phyloP scores from a whole-genome alignment of 2,329 filamentous ascomycete genomes.

The Anthostomella pinea region DNA sequence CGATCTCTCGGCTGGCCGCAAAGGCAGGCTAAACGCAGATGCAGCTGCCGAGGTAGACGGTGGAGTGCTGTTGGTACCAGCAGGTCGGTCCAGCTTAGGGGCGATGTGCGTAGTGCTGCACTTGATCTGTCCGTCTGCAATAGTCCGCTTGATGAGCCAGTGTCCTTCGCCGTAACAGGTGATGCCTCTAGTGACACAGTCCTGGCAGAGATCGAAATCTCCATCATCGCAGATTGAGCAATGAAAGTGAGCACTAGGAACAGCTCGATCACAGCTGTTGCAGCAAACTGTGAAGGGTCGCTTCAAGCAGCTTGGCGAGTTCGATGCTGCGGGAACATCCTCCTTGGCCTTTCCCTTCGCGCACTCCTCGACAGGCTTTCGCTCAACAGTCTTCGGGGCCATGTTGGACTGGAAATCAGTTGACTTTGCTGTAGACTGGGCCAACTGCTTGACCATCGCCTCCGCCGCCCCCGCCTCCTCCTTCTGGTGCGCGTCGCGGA shows the following conservation, averaged over 20 bases:
- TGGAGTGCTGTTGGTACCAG: slow-evolving; percentile 18
- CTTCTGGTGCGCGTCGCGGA: slow-evolving; percentile 8
- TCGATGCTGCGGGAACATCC: slow-evolving; percentile 1
- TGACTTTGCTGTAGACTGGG: too few relatives aligned
- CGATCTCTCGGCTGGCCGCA: slow-evolving; percentile 12
- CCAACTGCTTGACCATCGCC: not conserved
- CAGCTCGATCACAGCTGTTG: slow-evolving; percentile 79
- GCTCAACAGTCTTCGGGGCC: slow-evolving; percentile 4
- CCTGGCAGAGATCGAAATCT: slow-evolving; percentile 88
- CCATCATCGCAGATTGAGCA: slow-evolving; percentile 91
- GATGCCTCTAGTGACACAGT: slow-evolving; percentile 72
- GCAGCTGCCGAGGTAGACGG: not conserved
- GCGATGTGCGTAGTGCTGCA: slow-evolving; percentile 82
- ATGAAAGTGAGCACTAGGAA: slow-evolving; percentile 85
- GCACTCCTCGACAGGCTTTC: not conserved
- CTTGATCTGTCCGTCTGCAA: slow-evolving; percentile 74
- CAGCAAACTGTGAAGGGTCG: slow-evolving; percentile 81
- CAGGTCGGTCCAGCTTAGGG: slow-evolving; percentile 52
- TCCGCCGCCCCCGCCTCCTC: slow-evolving; percentile 1
- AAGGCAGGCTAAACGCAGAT: slow-evolving; percentile 14
- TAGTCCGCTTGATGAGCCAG: slow-evolving; percentile 90
- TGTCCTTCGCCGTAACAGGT: slow-evolving; percentile 77
- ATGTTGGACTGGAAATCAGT: not conserved
- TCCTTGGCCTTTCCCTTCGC: slow-evolving; percentile 9
- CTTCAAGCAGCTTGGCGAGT: slow-evolving; percentile 16